phyloP scores from a whole-genome alignment of 2,329 filamentous ascomycete species.

The Calonectria ilicicola region DNA sequence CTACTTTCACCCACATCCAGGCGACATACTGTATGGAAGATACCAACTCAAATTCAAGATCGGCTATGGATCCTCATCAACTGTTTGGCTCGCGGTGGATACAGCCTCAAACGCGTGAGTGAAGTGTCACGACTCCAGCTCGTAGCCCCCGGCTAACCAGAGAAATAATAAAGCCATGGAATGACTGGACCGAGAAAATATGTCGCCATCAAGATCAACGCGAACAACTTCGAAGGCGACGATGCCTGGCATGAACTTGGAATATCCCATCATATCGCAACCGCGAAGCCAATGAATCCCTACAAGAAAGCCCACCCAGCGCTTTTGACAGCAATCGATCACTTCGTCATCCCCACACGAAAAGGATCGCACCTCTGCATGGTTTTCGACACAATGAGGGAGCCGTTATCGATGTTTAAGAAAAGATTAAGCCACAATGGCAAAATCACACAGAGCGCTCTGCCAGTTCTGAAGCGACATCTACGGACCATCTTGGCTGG shows the following conservation, averaged over 20 bases:
- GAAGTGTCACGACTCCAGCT: not conserved
- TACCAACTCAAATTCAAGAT: constrained; percentile 51
- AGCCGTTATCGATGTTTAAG: constrained; percentile 50
- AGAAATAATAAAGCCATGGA: not conserved
- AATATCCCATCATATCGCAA: constrained; percentile 25
- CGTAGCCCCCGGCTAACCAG: constrained; percentile 4
- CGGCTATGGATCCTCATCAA: constrained; percentile 52
- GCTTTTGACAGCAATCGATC: constrained; percentile 47
- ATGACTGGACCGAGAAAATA: constrained; percentile 23
- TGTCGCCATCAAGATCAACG: constrained; percentile 40
- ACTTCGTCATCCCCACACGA: constrained; percentile 44
- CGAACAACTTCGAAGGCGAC: constrained; percentile 32
- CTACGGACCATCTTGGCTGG: constrained; percentile 51
- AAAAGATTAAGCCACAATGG: constrained; percentile 50
- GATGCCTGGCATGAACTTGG: constrained; percentile 36
- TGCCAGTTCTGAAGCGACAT: constrained; percentile 49
- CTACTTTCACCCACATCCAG: constrained; percentile 47
- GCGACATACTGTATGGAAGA: constrained; percentile 46
- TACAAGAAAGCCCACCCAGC: constrained; percentile 44
- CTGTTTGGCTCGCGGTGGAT: constrained; percentile 51
- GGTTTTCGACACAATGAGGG: constrained; percentile 53
- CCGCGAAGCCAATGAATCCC: constrained; percentile 15
- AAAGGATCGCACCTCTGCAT: constrained; percentile 49
- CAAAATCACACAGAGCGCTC: constrained; percentile 7
- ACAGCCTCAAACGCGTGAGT: constrained; percentile 20